Evolutionary conservation across 2,329 filamentous ascomycete species (phyloP), one percentile per base, ranked within the genome.

Genomic region (Elsinoe australis): DNA sequence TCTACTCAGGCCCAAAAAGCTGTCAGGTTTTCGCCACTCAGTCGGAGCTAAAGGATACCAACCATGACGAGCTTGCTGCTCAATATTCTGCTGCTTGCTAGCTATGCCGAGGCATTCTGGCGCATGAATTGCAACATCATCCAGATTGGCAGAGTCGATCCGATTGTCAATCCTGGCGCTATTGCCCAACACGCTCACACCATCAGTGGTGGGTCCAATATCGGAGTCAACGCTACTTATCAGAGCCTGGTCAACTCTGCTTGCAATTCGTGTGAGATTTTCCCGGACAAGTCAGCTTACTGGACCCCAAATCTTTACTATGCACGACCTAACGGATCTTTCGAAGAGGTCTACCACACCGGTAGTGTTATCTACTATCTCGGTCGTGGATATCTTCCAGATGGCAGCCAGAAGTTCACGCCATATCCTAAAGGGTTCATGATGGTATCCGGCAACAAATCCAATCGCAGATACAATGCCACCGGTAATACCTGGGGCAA

Each of bases 231-330:
- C 24, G 49, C 56, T 10, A 56, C 54, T 8, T 57, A 51, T 29
- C 41, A 52, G 9, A 51, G 33, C 24, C 38, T 59, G n/a, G 18
- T 48, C 21, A 53, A 52, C 36, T 57, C 56, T 4, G 36, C 51
- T 26, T 59, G 56, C 36, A 57, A 54, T 12, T 52, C 49, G 58
- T 66, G 64, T 54, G 59, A 64, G 44, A 56, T 65, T 34, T 51
- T 51, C 7, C 56, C 54, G 10, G 63, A 66, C 51, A 63, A 63
- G 50, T 65, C 62, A 9, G 62, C 62, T 3, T 66, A 66, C 53
- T 65, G 64, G 63, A 61, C 62, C 2, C 64, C 64, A 2, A 56
- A 56, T 5, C 54, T 66, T 2, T 66, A 64, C 55, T 66, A 64
- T 48, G 48, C 54, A 18, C 57, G 63, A 34, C 52, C 57, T 0